These are phyloP conservation scores for Nemania sp. DNA, from an alignment of 2,329 filamentous ascomycete species.

Conservation along the genomic window DNA sequence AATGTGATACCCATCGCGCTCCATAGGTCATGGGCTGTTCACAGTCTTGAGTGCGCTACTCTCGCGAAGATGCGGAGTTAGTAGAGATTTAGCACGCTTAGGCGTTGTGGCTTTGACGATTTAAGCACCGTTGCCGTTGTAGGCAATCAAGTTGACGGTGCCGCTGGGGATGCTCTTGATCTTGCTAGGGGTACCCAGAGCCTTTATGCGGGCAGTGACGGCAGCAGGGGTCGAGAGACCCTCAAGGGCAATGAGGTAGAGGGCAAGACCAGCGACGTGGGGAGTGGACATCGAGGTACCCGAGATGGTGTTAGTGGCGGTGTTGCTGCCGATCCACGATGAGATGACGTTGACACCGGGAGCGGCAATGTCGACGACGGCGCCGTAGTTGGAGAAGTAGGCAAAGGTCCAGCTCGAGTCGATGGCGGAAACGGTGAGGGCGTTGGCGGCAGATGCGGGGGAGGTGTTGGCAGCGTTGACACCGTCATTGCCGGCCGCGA, in stretches of 20 bases:
- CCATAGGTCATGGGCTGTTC: background rate
- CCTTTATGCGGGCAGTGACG: constrained; percentile 38
- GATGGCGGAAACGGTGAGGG: constrained; percentile 58
- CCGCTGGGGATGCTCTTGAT: constrained; percentile 31
- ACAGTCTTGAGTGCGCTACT: background rate
- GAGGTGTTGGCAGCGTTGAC: constrained; percentile 48
- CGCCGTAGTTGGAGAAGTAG: constrained; percentile 56
- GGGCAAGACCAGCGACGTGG: constrained; percentile 63
- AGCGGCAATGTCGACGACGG: constrained; percentile 48
- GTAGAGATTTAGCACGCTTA: too few relatives aligned
- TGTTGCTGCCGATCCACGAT: constrained; percentile 47
- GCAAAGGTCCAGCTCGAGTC: constrained; percentile 47
- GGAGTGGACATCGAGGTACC: constrained; percentile 68
- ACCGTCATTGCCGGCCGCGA: constrained; percentile 60
- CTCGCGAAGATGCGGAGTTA: background rate
- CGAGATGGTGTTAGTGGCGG: constrained; percentile 49
- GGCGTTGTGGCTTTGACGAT: background rate
- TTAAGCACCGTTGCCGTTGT: constrained; percentile 39
- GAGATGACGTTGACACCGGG: constrained; percentile 49
- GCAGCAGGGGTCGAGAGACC: constrained; percentile 45
- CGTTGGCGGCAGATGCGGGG: constrained; percentile 54
- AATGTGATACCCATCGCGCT: background rate
- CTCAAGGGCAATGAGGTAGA: constrained; percentile 58
- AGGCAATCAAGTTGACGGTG: constrained; percentile 35
- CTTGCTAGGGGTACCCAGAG: constrained; percentile 31